Evolutionary conservation across 108 stramenopile genomes (phyloP).

Genomic region (Fistulifera pelliculosa): DNA sequence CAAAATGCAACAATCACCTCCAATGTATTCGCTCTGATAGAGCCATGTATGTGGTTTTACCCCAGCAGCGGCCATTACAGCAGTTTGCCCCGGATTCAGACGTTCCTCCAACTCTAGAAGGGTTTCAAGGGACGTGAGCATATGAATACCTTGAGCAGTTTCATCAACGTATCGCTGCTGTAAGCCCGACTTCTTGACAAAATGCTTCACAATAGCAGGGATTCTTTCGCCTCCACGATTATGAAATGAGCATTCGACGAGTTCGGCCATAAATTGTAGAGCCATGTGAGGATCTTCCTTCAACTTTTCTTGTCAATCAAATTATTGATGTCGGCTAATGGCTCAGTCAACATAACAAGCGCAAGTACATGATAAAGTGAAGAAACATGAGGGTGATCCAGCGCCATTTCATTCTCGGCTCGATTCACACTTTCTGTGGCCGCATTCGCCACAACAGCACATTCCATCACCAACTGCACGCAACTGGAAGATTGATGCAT

Average conservation of each 20-base stretch:
- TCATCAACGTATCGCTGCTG: background rate
- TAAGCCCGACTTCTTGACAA: background rate
- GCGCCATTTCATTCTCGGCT: background rate
- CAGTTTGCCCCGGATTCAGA: too few species aligned
- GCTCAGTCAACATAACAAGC: background rate
- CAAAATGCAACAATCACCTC: slow-evolving; percentile 9
- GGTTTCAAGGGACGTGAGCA: too few species aligned
- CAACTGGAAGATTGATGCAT: background rate
- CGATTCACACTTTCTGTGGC: slow-evolving; percentile 3
- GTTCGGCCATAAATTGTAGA: slow-evolving; percentile 4
- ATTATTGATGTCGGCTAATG: background rate
- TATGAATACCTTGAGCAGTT: background rate
- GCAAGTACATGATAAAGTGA: slow-evolving; percentile 10
- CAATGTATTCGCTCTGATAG: slow-evolving; percentile 2
- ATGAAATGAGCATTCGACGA: slow-evolving; percentile 7
- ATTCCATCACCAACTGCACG: slow-evolving; percentile 7
- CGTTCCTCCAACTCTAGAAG: too few species aligned
- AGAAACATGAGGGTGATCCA: slow-evolving; percentile 2
- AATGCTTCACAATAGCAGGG: background rate
- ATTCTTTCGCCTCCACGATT: background rate
- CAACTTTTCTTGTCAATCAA: background rate
- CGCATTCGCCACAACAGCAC: background rate
- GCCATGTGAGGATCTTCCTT: slow-evolving; percentile 4
- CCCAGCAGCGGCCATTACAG: too few species aligned
- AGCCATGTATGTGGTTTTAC: slow-evolving; percentile 4